A percentile compares a stretch with the other conserved stretches of the same genome.
These are phyloP conservation scores for Mucuna pruriens DNA, from an alignment of 306 rosid species.

Conservation along the genomic window DNA sequence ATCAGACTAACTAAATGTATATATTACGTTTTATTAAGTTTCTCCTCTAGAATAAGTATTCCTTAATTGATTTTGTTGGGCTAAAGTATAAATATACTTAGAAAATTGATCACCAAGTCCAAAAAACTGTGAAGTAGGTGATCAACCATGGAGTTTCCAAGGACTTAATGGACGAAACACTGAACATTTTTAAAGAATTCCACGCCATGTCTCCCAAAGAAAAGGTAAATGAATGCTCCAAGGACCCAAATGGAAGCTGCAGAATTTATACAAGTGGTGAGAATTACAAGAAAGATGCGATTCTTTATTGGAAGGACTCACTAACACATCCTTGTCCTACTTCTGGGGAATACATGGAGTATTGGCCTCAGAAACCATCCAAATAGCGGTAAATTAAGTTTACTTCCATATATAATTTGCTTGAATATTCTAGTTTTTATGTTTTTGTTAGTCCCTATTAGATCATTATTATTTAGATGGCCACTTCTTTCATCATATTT, in stretches of 20 bases:
- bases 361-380: slow-evolving; percentile 77
- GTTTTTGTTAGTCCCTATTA: too few relatives aligned
- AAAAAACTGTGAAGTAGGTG: slow-evolving; percentile 43
- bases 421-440: background rate
- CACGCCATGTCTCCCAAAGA: slow-evolving; percentile 66
- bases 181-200: slow-evolving; percentile 60
- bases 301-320: slow-evolving; percentile 77
- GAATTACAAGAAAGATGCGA: slow-evolving; percentile 43
- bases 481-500: too few relatives aligned
- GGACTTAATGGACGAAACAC: slow-evolving; percentile 47
- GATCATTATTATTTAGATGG: too few relatives aligned
- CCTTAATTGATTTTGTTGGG: too few relatives aligned
- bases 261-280: slow-evolving; percentile 72
- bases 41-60: too few relatives aligned
- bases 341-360: slow-evolving; percentile 48
- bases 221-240: slow-evolving; percentile 61
- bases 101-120: background rate
- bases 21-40: too few relatives aligned
- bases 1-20: too few relatives aligned
- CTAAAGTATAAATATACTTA: too few relatives aligned
- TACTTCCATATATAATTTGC: background rate
- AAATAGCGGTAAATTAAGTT: slow-evolving; percentile 35
- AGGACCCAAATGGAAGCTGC: slow-evolving; percentile 58
- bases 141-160: slow-evolving; percentile 73
- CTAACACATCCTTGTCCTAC: slow-evolving; percentile 65